Evolutionary conservation across 169 alveolate species (phyloP).

Genomic region (Eimeria sp.): DNA sequence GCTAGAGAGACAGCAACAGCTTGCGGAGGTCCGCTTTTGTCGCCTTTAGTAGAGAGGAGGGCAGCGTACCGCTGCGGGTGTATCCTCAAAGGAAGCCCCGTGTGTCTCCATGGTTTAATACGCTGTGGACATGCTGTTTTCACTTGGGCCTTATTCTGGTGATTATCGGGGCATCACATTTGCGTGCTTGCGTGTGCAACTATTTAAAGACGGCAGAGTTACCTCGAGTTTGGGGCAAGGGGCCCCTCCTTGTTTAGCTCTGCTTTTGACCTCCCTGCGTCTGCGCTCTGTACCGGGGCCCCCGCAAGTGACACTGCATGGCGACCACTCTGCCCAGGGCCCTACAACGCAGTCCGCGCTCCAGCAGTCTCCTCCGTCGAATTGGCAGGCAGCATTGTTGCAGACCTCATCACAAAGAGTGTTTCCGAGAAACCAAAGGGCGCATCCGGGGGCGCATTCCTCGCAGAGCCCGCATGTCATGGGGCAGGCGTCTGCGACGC

Average conservation of each 20-base stretch:
- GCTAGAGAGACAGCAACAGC: neutral
- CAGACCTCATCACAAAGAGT: slow-evolving; percentile 87
- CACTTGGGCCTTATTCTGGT: no score
- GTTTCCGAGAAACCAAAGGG: slow-evolving; percentile 88
- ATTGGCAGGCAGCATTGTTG: slow-evolving; percentile 86
- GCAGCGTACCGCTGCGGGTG: neutral
- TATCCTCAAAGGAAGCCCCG: no score
- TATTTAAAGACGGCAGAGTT: neutral
- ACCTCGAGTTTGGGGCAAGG: slow-evolving; percentile 81
- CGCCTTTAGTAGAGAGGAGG: no score
- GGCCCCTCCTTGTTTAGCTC: slow-evolving; percentile 84
- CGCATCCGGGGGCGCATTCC: slow-evolving; percentile 89
- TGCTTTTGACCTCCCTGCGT: slow-evolving; percentile 78
- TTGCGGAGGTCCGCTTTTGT: neutral
- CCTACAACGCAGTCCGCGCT: slow-evolving; percentile 86
- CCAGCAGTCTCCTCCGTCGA: slow-evolving; percentile 90
- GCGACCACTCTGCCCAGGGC: slow-evolving; percentile 87
- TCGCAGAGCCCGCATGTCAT: slow-evolving; percentile 86
- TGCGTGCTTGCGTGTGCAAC: no score
- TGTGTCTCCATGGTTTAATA: no score
- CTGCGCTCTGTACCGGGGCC: slow-evolving; percentile 82
- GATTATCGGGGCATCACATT: no score
- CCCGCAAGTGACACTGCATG: slow-evolving; percentile 86
- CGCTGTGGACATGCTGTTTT: no score
- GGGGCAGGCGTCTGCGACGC: slow-evolving; percentile 90